Base-by-base conservation (phyloP, 2,329 filamentous ascomycete species). In the Hypoxylon sp. region DNA sequence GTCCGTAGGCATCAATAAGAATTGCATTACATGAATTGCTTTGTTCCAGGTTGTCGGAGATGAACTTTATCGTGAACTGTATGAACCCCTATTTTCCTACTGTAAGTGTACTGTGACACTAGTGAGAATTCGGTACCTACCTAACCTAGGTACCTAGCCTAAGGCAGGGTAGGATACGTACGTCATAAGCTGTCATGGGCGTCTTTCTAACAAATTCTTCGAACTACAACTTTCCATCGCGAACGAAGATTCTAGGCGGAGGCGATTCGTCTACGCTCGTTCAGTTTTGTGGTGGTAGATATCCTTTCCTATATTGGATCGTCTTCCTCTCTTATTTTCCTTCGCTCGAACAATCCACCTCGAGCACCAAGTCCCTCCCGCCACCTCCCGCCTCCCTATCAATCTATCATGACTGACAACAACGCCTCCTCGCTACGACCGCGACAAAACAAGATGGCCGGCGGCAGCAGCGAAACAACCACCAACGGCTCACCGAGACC, bases 361-460 rank as follows among this genome's bases (percentile, higher is more conserved):
- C 22, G 22, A 34, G 17, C 43, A 15, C 8, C 24, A 41, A 43
- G 51, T 22, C 30, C 44, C 22, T 26, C 48, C 43, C 41, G 32
- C n/a, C 37, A 6, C 34, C 34, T 39, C n/a, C 34, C 13, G 4
- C 3, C 13, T 11, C 8, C 32, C 32, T 11, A 34, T 34, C 8
- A 10, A 10, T 5, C 22, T 56, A 62, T 20, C 63, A 73, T 73
- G 71, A 70, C 59, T 44, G 67, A 71, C 59, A 58, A 70, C 49
- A 62, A 53, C 47, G 37, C 61, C 19, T 46, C 54, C 13, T 71
- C 71, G 8, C 56, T 71, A 43, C 62, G 69, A 68, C 67, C 71
- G 51, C 68, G 71, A 55, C 65, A 68, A 57, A 62, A 19, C 51
- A 72, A 63, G 22, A 73, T 73, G 73, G 65, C 65, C 11, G 28